phyloP scores from a whole-genome alignment of 1,139 yeast genomes.

The Hemisphaericaspora lyxosophila region DNA sequence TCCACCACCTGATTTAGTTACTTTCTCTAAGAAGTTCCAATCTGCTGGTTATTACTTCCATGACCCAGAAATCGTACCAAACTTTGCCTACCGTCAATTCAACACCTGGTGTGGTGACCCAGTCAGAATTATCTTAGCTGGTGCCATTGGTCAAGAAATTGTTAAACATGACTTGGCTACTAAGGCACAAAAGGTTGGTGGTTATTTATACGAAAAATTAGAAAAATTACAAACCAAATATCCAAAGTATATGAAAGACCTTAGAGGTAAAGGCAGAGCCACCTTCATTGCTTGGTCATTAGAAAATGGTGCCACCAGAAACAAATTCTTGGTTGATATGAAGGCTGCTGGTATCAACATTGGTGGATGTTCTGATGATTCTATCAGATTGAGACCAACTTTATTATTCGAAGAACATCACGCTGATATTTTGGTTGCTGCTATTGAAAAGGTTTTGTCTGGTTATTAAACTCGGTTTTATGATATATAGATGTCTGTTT shows the following conservation, averaged over 20 bases:
- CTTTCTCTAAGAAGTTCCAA: constrained; percentile 83
- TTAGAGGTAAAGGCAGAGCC: constrained; percentile 75
- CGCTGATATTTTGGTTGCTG: constrained; percentile 61
- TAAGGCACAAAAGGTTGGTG: constrained; percentile 60
- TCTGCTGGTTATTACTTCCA: constrained; percentile 82
- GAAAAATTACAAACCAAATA: constrained; percentile 49
- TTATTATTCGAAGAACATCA: constrained; percentile 74
- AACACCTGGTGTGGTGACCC: constrained; percentile 95
- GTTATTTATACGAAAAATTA: constrained; percentile 56
- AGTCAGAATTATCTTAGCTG: constrained; percentile 70
- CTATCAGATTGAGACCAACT: constrained; percentile 77
- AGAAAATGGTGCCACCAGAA: constrained; percentile 53
- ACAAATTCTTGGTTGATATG: constrained; percentile 56
- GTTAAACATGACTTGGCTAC: constrained; percentile 57
- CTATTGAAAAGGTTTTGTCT: constrained; percentile 50
- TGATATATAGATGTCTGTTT: neutral
- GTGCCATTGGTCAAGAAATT: constrained; percentile 66
- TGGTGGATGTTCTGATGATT: constrained; percentile 77
- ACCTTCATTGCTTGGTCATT: constrained; percentile 81
- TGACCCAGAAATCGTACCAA: constrained; percentile 68
- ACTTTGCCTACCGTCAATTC: constrained; percentile 76
- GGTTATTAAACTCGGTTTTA: constrained; percentile 20
- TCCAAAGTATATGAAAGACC: constrained; percentile 51
- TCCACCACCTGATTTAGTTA: constrained; percentile 77
- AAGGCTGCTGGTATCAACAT: constrained; percentile 66